phyloP scores from a whole-genome alignment of 129 eudicot genomes.

The Artemisia argyi region DNA sequence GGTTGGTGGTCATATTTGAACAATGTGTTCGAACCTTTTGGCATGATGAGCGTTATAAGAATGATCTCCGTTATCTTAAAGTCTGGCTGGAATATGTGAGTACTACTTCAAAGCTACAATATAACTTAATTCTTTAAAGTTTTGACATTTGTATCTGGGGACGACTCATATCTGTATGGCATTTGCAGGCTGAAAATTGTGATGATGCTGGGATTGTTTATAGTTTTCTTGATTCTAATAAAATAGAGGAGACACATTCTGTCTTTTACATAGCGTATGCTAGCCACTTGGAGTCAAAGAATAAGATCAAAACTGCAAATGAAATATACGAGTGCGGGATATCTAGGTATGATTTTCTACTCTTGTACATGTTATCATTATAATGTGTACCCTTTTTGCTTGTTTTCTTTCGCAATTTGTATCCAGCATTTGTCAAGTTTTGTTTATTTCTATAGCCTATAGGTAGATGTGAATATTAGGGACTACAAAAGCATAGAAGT shows the following conservation, averaged over 20 bases:
- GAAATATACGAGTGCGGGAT: slow-evolving; percentile 77
- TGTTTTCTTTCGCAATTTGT: slow-evolving; percentile 4
- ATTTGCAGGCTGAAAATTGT: slow-evolving; percentile 81
- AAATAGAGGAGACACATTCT: slow-evolving; percentile 74
- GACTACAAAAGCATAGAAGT: too few species aligned
- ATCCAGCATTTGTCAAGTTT: neutral
- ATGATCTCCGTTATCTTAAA: slow-evolving; percentile 89
- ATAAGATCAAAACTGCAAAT: slow-evolving; percentile 71
- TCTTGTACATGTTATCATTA: neutral
- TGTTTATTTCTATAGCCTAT: neutral
- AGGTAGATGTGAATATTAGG: neutral
- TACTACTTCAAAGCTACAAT: neutral
- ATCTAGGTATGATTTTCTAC: slow-evolving; percentile 46
- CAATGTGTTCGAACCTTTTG: slow-evolving; percentile 96
- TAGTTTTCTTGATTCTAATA: slow-evolving; percentile 73
- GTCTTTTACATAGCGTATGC: slow-evolving; percentile 81
- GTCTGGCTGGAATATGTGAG: slow-evolving; percentile 96
- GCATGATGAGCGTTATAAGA: slow-evolving; percentile 75
- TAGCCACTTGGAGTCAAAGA: slow-evolving; percentile 70
- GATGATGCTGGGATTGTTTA: slow-evolving; percentile 83
- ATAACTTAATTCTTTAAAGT: neutral
- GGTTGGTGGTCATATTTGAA: slow-evolving; percentile 71
- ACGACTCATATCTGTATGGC: slow-evolving; percentile 10
- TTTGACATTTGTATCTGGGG: slow-evolving; percentile 1
- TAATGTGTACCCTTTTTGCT: slow-evolving; percentile 6